Evolutionary conservation across 148 eudicot genomes (phyloP).

Genomic region (Chenopodium album): DNA sequence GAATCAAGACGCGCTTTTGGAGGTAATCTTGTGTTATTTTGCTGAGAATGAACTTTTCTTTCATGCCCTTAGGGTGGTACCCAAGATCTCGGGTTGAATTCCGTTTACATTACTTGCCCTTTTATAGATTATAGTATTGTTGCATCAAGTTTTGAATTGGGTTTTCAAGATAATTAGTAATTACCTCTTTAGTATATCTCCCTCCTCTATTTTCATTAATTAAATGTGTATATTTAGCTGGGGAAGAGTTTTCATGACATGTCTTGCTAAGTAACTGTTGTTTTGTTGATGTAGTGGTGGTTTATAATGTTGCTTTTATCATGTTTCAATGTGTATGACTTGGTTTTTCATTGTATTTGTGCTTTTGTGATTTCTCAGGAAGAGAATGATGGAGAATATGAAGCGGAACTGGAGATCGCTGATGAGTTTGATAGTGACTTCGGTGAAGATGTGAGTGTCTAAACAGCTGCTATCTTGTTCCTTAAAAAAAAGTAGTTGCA

Average conservation of each 20-base stretch:
- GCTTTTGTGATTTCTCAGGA: constrained; percentile 45
- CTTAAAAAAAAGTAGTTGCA: not conserved
- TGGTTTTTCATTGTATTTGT: not conserved
- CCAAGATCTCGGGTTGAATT: not conserved
- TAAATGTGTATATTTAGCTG: not conserved
- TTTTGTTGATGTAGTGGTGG: not conserved
- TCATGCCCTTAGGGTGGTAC: not conserved
- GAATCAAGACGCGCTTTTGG: constrained; percentile 97
- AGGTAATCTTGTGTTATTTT: constrained; percentile 34
- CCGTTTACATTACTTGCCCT: not conserved
- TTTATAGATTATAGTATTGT: not conserved
- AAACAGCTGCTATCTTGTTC: not conserved
- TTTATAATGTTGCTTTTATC: not conserved
- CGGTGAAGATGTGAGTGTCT: constrained; percentile 71
- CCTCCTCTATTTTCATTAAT: not conserved
- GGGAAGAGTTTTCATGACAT: not conserved
- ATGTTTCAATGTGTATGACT: not conserved
- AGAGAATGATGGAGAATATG: constrained; percentile 73
- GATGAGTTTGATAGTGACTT: constrained; percentile 98
- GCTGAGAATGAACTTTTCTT: not conserved
- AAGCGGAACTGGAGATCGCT: constrained; percentile 73
- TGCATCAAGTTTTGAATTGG: not conserved
- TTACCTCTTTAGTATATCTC: not conserved
- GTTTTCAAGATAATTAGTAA: not conserved
- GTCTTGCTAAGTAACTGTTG: not conserved